Evolutionary conservation across 805 yeast species (phyloP).

Genomic region (Isabelozyma pseudorhagii): DNA sequence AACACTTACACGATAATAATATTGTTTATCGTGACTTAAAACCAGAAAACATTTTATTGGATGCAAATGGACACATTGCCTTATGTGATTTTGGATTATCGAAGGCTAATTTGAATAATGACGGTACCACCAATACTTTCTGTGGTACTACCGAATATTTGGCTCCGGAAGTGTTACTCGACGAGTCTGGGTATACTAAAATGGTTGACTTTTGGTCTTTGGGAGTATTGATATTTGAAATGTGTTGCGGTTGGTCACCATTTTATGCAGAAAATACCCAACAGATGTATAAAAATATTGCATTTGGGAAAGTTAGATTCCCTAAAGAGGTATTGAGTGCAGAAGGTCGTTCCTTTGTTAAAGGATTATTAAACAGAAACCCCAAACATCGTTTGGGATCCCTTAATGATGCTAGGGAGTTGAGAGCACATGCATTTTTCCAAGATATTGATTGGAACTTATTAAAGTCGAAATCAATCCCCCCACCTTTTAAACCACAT

Average conservation of each 20-base stretch:
- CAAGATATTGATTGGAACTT: slow-evolving; percentile 88
- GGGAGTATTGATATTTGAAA: slow-evolving; percentile 94
- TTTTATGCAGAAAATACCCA: slow-evolving; percentile 97
- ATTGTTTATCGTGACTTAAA: slow-evolving; percentile 95
- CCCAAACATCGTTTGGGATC: slow-evolving; percentile 96
- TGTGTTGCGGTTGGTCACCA: slow-evolving; percentile 99
- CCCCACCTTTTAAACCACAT: slow-evolving; percentile 97
- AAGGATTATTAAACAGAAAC: slow-evolving; percentile 90
- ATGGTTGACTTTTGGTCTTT: slow-evolving; percentile 99
- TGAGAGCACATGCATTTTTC: slow-evolving; percentile 89
- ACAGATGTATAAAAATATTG: slow-evolving; percentile 98
- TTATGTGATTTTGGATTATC: slow-evolving; percentile 96
- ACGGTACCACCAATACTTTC: slow-evolving; percentile 92
- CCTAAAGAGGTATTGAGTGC: slow-evolving; percentile 92
- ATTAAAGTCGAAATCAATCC: slow-evolving; percentile 72
- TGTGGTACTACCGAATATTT: slow-evolving; percentile 98
- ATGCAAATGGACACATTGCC: slow-evolving; percentile 96
- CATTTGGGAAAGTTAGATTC: slow-evolving; percentile 95
- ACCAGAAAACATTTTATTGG: slow-evolving; percentile 93
- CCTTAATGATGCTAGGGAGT: slow-evolving; percentile 84
- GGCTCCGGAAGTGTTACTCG: slow-evolving; percentile 94
- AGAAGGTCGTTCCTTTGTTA: slow-evolving; percentile 94
- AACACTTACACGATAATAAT: slow-evolving; percentile 91
- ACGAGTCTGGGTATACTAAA: slow-evolving; percentile 94
- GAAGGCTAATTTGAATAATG: slow-evolving; percentile 82